Conservation (phyloP, 2,329 filamentous ascomycete genomes). For the Xylariomycetidae sp. region DNA sequence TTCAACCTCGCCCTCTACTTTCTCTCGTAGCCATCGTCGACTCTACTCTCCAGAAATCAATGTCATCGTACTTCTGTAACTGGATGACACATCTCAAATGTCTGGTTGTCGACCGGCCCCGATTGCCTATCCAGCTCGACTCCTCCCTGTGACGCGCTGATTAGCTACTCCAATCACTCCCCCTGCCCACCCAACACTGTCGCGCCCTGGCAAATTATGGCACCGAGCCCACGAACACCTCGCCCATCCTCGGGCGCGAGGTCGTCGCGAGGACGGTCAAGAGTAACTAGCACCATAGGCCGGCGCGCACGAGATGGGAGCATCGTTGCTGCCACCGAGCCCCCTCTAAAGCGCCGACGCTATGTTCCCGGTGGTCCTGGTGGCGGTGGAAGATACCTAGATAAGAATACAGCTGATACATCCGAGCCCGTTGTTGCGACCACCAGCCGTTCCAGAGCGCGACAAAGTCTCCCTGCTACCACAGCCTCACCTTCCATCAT, state of each 20-base stretch:
- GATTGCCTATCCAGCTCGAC: slow-evolving; percentile 23
- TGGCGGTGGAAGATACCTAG: slow-evolving; percentile 79
- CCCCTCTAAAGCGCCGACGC: slow-evolving; percentile 64
- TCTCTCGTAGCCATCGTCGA: too few relatives aligned
- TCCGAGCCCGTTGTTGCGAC: slow-evolving; percentile 45
- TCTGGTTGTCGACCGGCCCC: slow-evolving; percentile 24
- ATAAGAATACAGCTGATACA: slow-evolving; percentile 62
- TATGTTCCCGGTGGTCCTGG: slow-evolving; percentile 86
- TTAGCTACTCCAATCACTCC: slow-evolving; percentile 17
- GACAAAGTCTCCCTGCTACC: slow-evolving; percentile 44
- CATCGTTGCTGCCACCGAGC: slow-evolving; percentile 45
- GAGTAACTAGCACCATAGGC: slow-evolving; percentile 14
- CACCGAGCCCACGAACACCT: slow-evolving; percentile 28
- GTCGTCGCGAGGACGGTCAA: slow-evolving; percentile 16
- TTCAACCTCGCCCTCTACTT: too few relatives aligned
- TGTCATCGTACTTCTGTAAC: too few relatives aligned
- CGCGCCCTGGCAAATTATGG: slow-evolving; percentile 17
- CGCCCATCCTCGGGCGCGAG: slow-evolving; percentile 18
- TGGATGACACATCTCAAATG: slow-evolving; percentile 22
- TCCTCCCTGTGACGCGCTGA: slow-evolving; percentile 31
- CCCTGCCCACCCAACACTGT: too few relatives aligned
- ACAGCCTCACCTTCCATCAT: slow-evolving; percentile 43
- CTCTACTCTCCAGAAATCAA: too few relatives aligned
- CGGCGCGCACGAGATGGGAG: slow-evolving; percentile 31
- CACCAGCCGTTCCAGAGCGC: slow-evolving; percentile 48